Conservation (phyloP, 345 rosid species). For the Moricandia arvensis region DNA sequence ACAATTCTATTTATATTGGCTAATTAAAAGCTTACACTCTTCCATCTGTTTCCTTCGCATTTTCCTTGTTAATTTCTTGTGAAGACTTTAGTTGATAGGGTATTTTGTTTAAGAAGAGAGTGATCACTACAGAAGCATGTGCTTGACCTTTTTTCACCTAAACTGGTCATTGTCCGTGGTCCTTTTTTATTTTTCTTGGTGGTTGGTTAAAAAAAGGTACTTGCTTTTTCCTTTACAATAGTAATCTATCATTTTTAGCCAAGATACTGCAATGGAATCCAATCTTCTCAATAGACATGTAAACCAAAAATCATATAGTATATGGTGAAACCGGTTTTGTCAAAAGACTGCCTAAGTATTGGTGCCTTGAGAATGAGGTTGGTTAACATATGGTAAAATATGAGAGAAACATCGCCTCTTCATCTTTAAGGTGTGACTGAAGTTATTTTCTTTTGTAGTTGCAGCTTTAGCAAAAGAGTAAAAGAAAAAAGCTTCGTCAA, state of each 20-base stretch:
- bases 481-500: slow-evolving; percentile 21
- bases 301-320: not conserved
- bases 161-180: not conserved
- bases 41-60: not conserved
- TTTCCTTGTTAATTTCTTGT: not conserved
- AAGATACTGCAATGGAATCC: not conserved
- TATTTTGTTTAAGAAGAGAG: slow-evolving; percentile 8
- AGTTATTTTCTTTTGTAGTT: slow-evolving; percentile 5
- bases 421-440: slow-evolving; percentile 1
- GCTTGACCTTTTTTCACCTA: slow-evolving; percentile 20
- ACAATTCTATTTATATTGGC: not conserved
- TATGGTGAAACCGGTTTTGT: not conserved
- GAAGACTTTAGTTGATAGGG: slow-evolving; percentile 1
- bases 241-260: not conserved
- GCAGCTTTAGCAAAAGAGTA: slow-evolving; percentile 43
- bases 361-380: slow-evolving; percentile 29
- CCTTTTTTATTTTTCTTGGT: slow-evolving; percentile 6
- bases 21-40: slow-evolving; percentile 10
- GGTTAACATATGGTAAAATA: slow-evolving; percentile 26
- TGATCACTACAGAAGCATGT: not conserved
- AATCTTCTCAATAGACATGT: not conserved
- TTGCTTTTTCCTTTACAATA: not conserved
- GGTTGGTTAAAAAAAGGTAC: not conserved
- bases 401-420: slow-evolving; percentile 18
- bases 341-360: not conserved